Conservation (phyloP, 139 green algal genomes). For the Yamagishiella unicocca region DNA sequence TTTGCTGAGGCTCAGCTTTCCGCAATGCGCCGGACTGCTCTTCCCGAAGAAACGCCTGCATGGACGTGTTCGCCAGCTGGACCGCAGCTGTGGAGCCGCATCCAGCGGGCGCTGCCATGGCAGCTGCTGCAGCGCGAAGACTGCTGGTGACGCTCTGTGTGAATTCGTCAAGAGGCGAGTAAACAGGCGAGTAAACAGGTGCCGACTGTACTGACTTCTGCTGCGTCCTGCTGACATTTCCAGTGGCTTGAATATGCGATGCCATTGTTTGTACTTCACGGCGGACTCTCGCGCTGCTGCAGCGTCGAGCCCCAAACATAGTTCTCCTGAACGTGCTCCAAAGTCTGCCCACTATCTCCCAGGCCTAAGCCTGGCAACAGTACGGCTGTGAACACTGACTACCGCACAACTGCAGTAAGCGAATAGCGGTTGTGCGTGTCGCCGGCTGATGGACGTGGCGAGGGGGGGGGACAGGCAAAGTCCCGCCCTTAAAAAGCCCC, state of each 20-base stretch:
- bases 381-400: too few species aligned
- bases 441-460: too few species aligned
- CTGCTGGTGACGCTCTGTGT: neutral
- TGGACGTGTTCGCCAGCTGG: neutral
- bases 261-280: slow-evolving; percentile 21
- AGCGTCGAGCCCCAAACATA: slow-evolving; percentile 12
- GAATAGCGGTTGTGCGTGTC: too few species aligned
- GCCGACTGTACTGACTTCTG: neutral
- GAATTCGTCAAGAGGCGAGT: neutral
- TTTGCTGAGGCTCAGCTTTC: too few species aligned
- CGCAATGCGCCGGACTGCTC: too few species aligned
- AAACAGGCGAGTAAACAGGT: neutral
- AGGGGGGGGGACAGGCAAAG: too few species aligned
- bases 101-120: neutral
- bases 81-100: neutral
- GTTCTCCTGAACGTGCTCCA: neutral
- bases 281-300: neutral
- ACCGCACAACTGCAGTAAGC: too few species aligned
- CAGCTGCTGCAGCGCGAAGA: neutral
- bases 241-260: slow-evolving; percentile 10
- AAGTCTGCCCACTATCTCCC: too few species aligned
- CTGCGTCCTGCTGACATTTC: neutral
- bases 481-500: too few species aligned
- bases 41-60: neutral
- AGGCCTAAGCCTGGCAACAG: too few species aligned